A percentile compares a stretch with the other conserved stretches of the same genome.
These are phyloP conservation scores for Microdochium trichocladiopsis DNA, from an alignment of 2,329 filamentous ascomycete species.

Conservation along the genomic window DNA sequence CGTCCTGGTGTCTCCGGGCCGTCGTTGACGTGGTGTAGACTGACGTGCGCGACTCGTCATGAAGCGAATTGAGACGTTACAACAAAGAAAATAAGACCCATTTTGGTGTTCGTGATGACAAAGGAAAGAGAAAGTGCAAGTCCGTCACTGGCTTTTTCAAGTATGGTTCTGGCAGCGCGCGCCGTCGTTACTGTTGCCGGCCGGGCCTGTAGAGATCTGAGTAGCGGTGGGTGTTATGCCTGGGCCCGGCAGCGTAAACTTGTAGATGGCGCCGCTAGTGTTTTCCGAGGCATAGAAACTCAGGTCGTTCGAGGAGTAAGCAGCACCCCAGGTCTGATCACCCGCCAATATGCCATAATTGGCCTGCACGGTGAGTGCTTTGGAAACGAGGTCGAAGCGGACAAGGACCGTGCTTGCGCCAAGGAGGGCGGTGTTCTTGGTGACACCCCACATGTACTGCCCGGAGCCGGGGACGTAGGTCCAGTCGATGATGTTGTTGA, in stretches of 20 bases:
- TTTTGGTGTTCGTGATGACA: too few species aligned
- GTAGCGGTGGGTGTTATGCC: neutral
- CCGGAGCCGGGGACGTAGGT: neutral
- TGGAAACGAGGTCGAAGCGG: neutral
- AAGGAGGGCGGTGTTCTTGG: neutral
- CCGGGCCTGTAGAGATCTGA: neutral
- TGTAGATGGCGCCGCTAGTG: neutral
- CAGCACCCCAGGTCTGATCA: neutral
- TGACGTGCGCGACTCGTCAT: too few species aligned
- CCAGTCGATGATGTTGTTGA: neutral
- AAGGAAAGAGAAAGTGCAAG: too few species aligned
- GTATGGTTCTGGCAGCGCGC: neutral
- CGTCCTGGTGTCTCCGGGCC: too few species aligned
- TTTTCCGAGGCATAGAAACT: neutral
- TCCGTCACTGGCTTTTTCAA: too few species aligned
- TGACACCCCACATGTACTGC: neutral
- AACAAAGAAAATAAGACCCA: too few species aligned
- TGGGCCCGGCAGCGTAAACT: neutral
- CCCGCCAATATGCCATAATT: neutral
- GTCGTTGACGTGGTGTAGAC: too few species aligned
- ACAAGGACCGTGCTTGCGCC: neutral
- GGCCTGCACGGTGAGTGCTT: neutral
- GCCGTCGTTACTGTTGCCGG: neutral
- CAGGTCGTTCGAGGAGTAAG: neutral
- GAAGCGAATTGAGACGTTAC: too few species aligned